A percentile compares a stretch with the other conserved stretches of the same genome.
phyloP scores from a whole-genome alignment of 73 alveolate genomes.

The Tetrahymena elliotti region DNA sequence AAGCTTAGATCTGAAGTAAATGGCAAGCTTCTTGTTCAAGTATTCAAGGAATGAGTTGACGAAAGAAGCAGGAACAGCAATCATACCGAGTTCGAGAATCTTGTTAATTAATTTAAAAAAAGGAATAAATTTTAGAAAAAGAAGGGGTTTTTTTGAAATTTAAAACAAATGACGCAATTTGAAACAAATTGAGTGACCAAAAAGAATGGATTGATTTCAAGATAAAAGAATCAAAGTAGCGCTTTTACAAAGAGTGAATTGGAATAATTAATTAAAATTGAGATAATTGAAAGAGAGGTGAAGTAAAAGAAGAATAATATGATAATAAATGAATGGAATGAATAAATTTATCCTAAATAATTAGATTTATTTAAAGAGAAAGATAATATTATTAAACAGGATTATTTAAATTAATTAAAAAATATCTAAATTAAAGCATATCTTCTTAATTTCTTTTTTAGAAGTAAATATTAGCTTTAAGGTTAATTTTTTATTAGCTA shows the following conservation, averaged over 20 bases:
- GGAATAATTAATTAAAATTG: not conserved
- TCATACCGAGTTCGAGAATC: slow-evolving; percentile 55
- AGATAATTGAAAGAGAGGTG: not conserved
- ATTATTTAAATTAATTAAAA: too few relatives aligned
- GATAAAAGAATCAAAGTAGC: not conserved
- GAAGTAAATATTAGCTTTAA: not conserved
- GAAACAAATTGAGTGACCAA: not conserved
- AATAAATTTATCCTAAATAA: not conserved
- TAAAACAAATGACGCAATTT: not conserved
- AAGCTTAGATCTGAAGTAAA: slow-evolving; percentile 71
- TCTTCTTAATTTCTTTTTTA: not conserved
- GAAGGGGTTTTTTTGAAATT: not conserved
- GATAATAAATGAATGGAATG: too few relatives aligned
- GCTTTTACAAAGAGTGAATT: not conserved
- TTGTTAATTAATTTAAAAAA: not conserved
- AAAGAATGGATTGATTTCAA: too few relatives aligned
- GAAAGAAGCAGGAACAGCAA: slow-evolving; percentile 80
- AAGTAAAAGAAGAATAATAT: too few relatives aligned
- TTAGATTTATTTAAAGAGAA: not conserved
- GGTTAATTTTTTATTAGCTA: not conserved
- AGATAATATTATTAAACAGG: not conserved
- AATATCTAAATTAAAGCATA: not conserved
- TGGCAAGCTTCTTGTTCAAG: slow-evolving; percentile 62
- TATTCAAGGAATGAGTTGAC: slow-evolving; percentile 74
- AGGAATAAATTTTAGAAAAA: not conserved